These are phyloP conservation scores for Geum urbanum DNA, from an alignment of 306 rosid species.

Conservation along the genomic window DNA sequence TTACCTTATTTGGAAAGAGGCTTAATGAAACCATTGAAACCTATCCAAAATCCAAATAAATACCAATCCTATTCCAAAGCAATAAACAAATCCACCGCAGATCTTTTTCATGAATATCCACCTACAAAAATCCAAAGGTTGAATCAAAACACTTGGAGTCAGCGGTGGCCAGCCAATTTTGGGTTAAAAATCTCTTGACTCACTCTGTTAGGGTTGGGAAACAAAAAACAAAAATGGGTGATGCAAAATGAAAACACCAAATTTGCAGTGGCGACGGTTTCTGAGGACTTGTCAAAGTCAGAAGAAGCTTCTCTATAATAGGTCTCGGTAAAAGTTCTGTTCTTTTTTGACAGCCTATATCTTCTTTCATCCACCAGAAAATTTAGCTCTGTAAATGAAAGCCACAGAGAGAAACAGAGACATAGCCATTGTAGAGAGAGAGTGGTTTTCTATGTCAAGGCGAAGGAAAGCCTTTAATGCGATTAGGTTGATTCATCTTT, in stretches of 20 bases:
- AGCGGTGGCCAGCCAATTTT: conserved; percentile 2
- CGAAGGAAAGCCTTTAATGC: conserved; percentile 64
- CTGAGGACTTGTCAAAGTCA: conserved; percentile 34
- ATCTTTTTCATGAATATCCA: not conserved
- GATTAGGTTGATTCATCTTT: conserved; percentile 61
- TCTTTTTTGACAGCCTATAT: not conserved
- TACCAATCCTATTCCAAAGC: not conserved
- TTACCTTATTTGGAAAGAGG: not conserved
- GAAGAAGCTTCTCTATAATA: conserved; percentile 12
- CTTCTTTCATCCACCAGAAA: conserved; percentile 11
- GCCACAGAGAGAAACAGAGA: not conserved
- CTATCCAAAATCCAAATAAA: not conserved
- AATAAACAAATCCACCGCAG: not conserved
- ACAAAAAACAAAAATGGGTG: conserved; percentile 24
- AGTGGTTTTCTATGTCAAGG: conserved; percentile 7
- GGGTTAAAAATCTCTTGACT: not conserved
- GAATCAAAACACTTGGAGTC: not conserved
- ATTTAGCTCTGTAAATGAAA: not conserved
- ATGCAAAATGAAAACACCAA: conserved; percentile 8
- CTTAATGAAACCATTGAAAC: not conserved
- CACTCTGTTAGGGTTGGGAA: not conserved
- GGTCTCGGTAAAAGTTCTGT: not conserved
- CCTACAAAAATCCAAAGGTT: not conserved
- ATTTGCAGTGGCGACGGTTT: not conserved
- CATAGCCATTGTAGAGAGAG: not conserved